Percentiles rank a stretch among this genome's conserved stretches.
Evolutionary conservation across 345 rosid genomes (phyloP).

Genomic region (Syzygium oleosum): DNA sequence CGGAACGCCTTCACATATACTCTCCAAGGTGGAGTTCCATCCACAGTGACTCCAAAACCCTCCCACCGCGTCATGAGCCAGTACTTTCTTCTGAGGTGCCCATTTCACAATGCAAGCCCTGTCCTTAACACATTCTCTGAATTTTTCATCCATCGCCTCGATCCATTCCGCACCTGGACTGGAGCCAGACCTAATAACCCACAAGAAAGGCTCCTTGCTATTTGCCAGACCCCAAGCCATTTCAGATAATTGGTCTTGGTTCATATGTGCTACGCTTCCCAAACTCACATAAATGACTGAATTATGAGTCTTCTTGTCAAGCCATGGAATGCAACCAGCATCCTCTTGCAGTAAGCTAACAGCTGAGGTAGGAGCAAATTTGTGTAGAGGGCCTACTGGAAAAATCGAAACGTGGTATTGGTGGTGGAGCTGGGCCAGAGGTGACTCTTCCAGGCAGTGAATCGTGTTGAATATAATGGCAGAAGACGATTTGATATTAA

Average conservation of each 20-base stretch:
- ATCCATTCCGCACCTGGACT: not conserved
- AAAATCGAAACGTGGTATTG: not conserved
- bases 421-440: not conserved
- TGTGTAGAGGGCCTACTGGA: conserved; percentile 3
- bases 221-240: conserved; percentile 19
- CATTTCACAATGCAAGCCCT: conserved; percentile 35
- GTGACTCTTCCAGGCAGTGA: conserved; percentile 3
- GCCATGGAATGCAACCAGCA: conserved; percentile 10
- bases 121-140: conserved; percentile 10
- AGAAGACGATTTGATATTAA: not conserved
- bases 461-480: conserved; percentile 5
- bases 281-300: conserved; percentile 17
- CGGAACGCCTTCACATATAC: conserved; percentile 33
- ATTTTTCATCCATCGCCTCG: not conserved
- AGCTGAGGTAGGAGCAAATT: not conserved
- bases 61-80: conserved; percentile 25
- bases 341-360: conserved; percentile 17
- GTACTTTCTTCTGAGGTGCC: conserved; percentile 39
- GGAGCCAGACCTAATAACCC: conserved; percentile 11
- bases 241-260: conserved; percentile 4
- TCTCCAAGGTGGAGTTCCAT: conserved; percentile 48
- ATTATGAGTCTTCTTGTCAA: conserved; percentile 11
- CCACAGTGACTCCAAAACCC: conserved; percentile 48
- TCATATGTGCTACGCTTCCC: conserved; percentile 10
- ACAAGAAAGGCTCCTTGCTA: conserved; percentile 20